Base-by-base conservation (phyloP, 2,329 filamentous ascomycete genomes). In the Diplodia intermedia region DNA sequence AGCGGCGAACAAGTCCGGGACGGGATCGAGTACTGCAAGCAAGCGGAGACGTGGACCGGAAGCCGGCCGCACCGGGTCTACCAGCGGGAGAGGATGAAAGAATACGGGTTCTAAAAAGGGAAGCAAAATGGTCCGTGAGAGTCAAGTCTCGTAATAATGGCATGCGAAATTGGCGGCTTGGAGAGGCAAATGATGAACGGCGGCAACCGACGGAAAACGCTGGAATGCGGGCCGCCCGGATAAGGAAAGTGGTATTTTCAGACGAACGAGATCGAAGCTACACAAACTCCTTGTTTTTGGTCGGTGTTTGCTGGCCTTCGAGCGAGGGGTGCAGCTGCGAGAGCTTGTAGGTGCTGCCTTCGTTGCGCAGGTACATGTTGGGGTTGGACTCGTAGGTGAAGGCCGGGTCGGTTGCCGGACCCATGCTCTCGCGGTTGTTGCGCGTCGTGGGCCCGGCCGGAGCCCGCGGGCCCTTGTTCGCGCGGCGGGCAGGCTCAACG, bases 321-420 rank as follows among this genome's bases (percentile, higher is more conserved):
- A 63, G 60, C n/a, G 60, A 63, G n/a, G 60, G 60, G 15, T 63
- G 60, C 60, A 63, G 40, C 31, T 63, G 60, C 6, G 60, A 63
- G 2, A 63, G 47, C 43, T 52, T 31, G 20, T 31, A 63, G 9
- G 60, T 23, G 60, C 60, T 63, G 60, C 60, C 60, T 12, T 63
- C 47, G n/a, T 63, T 38, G 60, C 60, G 60, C 31, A 63, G 60
- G 31, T 63, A 63, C 29, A 52, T 36, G 47, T 63, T 63, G 1
- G 60, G 60, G 31, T 63, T 52, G 15, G 60, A 18, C 29, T 47
- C 40, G 40, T 63, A 63, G 5, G 23, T 36, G 47, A 12, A 26
- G n/a, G 38, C 18, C 43, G 43, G 23, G 26, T 31, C 36, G 8
- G 43, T 47, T 8, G 15, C 40, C 15, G 60, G 60, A 29, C 60